Conservation (phyloP, 768 basidiomycete species). For the Tricholoma furcatifolium region DNA sequence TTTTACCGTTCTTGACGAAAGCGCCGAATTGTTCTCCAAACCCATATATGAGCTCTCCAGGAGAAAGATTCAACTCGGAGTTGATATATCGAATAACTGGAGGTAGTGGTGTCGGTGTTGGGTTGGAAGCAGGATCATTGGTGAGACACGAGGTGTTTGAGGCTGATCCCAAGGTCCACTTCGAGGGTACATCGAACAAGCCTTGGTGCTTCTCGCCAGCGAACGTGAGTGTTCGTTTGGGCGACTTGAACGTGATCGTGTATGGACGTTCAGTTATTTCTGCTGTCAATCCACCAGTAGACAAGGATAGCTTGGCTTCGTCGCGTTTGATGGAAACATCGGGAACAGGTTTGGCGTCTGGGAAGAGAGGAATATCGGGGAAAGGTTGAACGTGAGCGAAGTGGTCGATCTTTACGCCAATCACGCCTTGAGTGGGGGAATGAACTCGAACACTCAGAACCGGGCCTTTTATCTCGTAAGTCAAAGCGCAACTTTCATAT, state of each 20-base stretch:
- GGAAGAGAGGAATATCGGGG: slow-evolving; percentile 60
- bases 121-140: slow-evolving; percentile 59
- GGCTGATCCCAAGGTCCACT: slow-evolving; percentile 50
- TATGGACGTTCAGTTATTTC: slow-evolving; percentile 61
- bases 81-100: slow-evolving; percentile 46
- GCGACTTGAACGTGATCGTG: slow-evolving; percentile 59
- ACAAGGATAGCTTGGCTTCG: slow-evolving; percentile 30
- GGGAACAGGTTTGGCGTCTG: slow-evolving; percentile 50
- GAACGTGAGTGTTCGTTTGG: slow-evolving; percentile 42
- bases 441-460: slow-evolving; percentile 50
- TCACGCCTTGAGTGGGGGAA: slow-evolving; percentile 53
- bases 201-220: slow-evolving; percentile 57
- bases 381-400: slow-evolving; percentile 43
- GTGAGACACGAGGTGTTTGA: slow-evolving; percentile 57
- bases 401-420: slow-evolving; percentile 57
- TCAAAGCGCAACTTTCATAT: slow-evolving; percentile 11
- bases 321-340: slow-evolving; percentile 37
- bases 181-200: slow-evolving; percentile 53
- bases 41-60: slow-evolving; percentile 72
- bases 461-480: slow-evolving; percentile 36
- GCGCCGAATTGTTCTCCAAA: slow-evolving; percentile 75
- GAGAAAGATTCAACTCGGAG: slow-evolving; percentile 62
- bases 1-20: slow-evolving; percentile 73
- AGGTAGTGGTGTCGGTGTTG: slow-evolving; percentile 41
- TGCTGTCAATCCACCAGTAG: slow-evolving; percentile 50